A percentile compares a stretch with the other conserved stretches of the same genome.
Conservation (phyloP, 805 yeast species). For the Kuraishia capsulata region DNA sequence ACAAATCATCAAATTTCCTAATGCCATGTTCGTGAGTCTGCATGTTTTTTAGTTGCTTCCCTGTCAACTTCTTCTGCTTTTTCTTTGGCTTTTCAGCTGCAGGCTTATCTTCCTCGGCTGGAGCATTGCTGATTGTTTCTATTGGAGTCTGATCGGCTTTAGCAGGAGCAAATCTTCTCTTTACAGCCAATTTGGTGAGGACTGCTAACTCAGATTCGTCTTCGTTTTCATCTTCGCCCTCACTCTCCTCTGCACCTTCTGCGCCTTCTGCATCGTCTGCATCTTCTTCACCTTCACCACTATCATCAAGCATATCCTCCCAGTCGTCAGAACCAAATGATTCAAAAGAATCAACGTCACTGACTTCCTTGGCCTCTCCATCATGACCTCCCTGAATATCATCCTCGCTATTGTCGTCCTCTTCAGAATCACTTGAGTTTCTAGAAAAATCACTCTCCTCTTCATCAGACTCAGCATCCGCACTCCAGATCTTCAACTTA, state of each 20-base stretch:
- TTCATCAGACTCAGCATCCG: neutral
- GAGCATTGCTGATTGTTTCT: too few relatives aligned
- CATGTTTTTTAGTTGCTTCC: slow-evolving; percentile 37
- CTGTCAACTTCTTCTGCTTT: slow-evolving; percentile 16
- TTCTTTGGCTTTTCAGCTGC: neutral
- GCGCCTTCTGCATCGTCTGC: neutral
- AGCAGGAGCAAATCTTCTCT: neutral
- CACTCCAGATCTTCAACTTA: slow-evolving; percentile 53
- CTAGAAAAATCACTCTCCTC: neutral
- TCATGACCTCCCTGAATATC: too few relatives aligned
- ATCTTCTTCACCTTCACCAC: neutral
- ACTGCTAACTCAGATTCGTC: neutral
- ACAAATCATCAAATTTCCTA: slow-evolving; percentile 53
- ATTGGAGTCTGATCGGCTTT: too few relatives aligned
- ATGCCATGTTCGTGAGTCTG: slow-evolving; percentile 58
- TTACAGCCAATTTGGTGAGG: neutral
- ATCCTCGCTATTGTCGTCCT: neutral
- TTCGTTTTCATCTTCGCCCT: too few relatives aligned
- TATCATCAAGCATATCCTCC: neutral
- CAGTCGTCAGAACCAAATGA: neutral
- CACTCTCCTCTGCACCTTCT: neutral
- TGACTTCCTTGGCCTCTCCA: too few relatives aligned
- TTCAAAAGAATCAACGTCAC: neutral
- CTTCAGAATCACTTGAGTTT: neutral
- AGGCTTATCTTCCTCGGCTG: neutral